Evolutionary conservation across 768 basidiomycete genomes (phyloP).

Genomic region (Phanerochaete carnosa): DNA sequence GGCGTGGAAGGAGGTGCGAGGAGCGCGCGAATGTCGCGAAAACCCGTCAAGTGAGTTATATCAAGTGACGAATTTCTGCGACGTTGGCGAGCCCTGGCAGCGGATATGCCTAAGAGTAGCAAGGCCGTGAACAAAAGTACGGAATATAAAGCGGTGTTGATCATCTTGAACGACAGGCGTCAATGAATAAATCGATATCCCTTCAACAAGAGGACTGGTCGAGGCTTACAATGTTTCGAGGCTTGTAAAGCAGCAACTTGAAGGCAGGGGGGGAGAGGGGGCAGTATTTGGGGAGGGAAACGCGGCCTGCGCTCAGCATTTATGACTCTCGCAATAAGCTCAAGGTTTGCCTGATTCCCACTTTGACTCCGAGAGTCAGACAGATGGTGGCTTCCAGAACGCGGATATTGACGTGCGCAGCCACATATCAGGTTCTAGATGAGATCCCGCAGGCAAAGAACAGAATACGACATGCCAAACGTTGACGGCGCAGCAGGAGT

Average conservation of each 20-base stretch:
- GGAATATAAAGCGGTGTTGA: background rate
- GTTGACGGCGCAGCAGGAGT: background rate
- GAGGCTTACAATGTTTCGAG: background rate
- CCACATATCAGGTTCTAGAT: background rate
- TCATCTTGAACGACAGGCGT: background rate
- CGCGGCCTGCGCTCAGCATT: background rate
- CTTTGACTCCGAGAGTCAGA: background rate
- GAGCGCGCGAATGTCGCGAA: conserved; percentile 7
- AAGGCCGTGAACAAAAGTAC: background rate
- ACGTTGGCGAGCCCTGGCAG: background rate
- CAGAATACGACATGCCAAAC: background rate
- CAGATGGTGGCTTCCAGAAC: background rate
- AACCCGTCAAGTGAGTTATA: background rate
- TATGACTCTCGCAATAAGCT: background rate
- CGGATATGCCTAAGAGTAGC: background rate
- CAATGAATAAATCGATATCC: background rate
- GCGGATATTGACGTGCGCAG: background rate
- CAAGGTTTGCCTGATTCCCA: background rate
- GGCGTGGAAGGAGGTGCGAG: conserved; percentile 5
- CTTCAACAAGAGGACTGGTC: background rate
- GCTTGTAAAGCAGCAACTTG: background rate
- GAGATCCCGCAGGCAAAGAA: background rate
- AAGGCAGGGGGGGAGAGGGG: background rate
- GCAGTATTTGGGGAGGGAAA: no score
- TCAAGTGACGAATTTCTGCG: background rate